A percentile compares a stretch with the other conserved stretches of the same genome.
These are phyloP conservation scores for Dipodascopsis uninucleata DNA, from an alignment of 805 yeast species.

Conservation along the genomic window DNA sequence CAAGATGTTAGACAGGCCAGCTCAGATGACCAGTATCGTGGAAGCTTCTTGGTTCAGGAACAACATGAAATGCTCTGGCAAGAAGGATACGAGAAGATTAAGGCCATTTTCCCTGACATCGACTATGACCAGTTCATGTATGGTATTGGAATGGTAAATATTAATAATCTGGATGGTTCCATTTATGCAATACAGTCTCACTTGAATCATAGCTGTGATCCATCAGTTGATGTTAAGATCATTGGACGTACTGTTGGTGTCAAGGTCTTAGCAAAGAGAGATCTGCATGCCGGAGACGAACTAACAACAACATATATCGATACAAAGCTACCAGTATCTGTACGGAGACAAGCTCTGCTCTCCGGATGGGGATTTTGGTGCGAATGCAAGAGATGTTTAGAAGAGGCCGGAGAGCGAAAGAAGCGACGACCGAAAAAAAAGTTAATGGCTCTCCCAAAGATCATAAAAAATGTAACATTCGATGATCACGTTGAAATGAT, in stretches of 20 bases:
- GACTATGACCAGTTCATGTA: conserved; percentile 53
- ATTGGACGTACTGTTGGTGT: conserved; percentile 52
- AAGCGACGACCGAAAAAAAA: not conserved
- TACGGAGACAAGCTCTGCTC: conserved; percentile 61
- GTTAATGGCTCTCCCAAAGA: no score
- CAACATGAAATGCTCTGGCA: conserved; percentile 59
- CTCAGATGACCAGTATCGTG: conserved; percentile 47
- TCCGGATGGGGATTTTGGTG: conserved; percentile 80
- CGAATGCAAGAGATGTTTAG: conserved; percentile 63
- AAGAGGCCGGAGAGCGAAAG: conserved; percentile 41
- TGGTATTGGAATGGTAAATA: conserved; percentile 68
- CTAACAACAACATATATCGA: conserved; percentile 66
- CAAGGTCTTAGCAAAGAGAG: conserved; percentile 55
- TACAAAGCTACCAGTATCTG: conserved; percentile 56
- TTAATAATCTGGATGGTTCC: conserved; percentile 66
- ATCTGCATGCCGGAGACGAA: conserved; percentile 62
- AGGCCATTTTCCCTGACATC: conserved; percentile 42
- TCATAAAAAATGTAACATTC: no score
- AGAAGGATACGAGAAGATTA: conserved; percentile 51
- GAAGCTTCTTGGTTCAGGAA: conserved; percentile 51
- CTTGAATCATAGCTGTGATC: conserved; percentile 72
- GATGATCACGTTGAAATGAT: no score
- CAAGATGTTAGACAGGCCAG: conserved; percentile 63
- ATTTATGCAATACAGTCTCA: conserved; percentile 62
- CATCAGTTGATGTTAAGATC: conserved; percentile 56